These are phyloP conservation scores for Penicillium carneum DNA, from an alignment of 2,329 filamentous ascomycete species.

Conservation along the genomic window DNA sequence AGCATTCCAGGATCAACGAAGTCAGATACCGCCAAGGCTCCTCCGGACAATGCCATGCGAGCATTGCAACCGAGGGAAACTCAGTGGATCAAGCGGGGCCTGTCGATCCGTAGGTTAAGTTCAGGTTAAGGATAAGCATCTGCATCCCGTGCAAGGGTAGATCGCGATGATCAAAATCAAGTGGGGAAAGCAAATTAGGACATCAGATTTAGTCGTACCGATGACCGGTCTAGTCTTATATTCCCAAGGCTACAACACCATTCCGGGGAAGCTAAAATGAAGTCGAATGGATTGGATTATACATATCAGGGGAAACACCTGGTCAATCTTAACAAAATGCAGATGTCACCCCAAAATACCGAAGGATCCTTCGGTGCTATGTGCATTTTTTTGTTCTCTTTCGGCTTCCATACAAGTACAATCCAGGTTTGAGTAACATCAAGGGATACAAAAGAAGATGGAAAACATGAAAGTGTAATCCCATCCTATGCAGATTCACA, in stretches of 20 bases:
- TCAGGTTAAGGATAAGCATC: neutral
- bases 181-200: neutral
- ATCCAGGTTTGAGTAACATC: neutral
- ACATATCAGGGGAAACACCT: neutral
- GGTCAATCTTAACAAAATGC: slow-evolving; percentile 1
- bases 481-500: neutral
- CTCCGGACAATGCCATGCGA: neutral
- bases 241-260: neutral
- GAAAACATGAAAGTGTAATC: neutral
- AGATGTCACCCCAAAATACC: neutral
- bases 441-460: neutral
- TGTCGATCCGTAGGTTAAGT: neutral
- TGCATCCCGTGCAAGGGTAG: neutral
- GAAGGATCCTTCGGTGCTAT: slow-evolving; percentile 9
- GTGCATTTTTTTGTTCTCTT: slow-evolving; percentile 10
- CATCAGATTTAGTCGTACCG: neutral
- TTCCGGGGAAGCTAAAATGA: neutral
- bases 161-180: neutral
- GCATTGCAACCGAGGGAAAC: neutral
- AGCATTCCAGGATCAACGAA: too few relatives aligned
- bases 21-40: neutral
- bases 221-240: too few relatives aligned
- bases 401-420: slow-evolving; percentile 13
- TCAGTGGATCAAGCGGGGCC: slow-evolving; percentile 3
- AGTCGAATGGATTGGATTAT: slow-evolving; percentile 11